phyloP scores from a whole-genome alignment of 2,329 filamentous ascomycete species.

The Pestalotiopsis sp. region DNA sequence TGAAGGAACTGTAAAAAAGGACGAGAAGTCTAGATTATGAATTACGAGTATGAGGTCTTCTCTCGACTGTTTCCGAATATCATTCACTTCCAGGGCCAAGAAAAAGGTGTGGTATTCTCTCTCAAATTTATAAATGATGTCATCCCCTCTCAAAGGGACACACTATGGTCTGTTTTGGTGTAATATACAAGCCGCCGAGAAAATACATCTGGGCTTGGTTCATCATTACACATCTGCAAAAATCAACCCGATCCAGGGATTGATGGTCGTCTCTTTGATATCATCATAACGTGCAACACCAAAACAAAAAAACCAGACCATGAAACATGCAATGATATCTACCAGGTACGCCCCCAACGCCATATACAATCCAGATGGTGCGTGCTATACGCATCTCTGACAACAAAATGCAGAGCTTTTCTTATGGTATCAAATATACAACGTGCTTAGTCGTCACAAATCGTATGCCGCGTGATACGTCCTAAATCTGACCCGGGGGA shows the following conservation, averaged over 20 bases:
- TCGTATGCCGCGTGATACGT: background rate
- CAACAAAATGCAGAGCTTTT: background rate
- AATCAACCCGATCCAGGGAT: background rate
- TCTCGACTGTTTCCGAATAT: too few species aligned
- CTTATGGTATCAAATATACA: background rate
- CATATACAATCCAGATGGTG: background rate
- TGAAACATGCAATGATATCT: slow-evolving; percentile 4
- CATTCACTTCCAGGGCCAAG: too few species aligned
- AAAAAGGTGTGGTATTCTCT: background rate
- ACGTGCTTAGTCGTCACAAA: background rate
- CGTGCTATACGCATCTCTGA: background rate
- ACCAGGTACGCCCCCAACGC: slow-evolving; percentile 4
- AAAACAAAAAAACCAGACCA: background rate
- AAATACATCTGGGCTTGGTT: background rate
- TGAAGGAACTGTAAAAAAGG: too few species aligned
- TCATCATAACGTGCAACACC: background rate
- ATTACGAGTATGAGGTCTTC: too few species aligned
- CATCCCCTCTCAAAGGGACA: background rate
- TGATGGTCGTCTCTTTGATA: background rate
- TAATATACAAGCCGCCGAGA: background rate
- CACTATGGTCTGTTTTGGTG: background rate
- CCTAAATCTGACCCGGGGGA: background rate
- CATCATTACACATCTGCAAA: background rate
- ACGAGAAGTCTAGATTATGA: too few species aligned
- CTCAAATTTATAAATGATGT: background rate